A percentile compares a stretch with the other conserved stretches of the same genome.
Conservation (phyloP, 2,329 filamentous ascomycete genomes). For the Akanthomyces uredinophilus region DNA sequence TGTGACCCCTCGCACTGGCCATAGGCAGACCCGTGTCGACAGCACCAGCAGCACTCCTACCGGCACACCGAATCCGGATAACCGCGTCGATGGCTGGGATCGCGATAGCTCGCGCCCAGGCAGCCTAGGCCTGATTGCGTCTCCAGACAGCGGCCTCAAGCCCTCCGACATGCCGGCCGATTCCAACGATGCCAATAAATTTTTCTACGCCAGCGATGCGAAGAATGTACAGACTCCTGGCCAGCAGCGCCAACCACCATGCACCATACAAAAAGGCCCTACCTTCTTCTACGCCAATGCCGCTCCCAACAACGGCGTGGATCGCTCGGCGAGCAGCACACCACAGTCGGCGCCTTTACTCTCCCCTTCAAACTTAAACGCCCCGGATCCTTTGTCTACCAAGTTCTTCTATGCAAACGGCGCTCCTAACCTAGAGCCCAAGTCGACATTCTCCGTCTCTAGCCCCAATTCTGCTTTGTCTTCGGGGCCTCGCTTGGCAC, state of each 20-base stretch:
- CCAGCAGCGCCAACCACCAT: constrained; percentile 33
- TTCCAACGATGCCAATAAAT: constrained; percentile 55
- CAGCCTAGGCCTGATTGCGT: constrained; percentile 28
- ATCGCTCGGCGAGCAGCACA: constrained; percentile 27
- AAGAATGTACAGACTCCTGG: constrained; percentile 37
- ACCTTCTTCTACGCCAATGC: constrained; percentile 55
- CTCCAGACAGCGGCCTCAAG: constrained; percentile 23
- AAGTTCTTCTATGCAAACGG: constrained; percentile 77
- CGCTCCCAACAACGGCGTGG: constrained; percentile 27
- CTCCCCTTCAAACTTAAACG: constrained; percentile 30
- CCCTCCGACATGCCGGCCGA: constrained; percentile 24
- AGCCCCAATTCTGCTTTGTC: constrained; percentile 43
- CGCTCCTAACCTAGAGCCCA: constrained; percentile 41
- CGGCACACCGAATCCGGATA: constrained; percentile 50
- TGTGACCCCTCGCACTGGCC: constrained; percentile 73
- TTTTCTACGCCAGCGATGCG: constrained; percentile 87
- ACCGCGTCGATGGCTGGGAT: constrained; percentile 40
- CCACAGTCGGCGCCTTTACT: constrained; percentile 21
- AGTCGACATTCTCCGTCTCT: constrained; percentile 31
- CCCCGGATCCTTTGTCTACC: constrained; percentile 38
- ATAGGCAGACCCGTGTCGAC: constrained; percentile 66
- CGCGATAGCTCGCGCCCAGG: constrained; percentile 20
- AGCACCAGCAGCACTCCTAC: constrained; percentile 63
- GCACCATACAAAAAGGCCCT: constrained; percentile 41
- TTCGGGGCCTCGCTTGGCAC: constrained; percentile 37